Evolutionary conservation across 1,139 yeast species (phyloP).

Genomic region (Meyerozyma sp.): DNA sequence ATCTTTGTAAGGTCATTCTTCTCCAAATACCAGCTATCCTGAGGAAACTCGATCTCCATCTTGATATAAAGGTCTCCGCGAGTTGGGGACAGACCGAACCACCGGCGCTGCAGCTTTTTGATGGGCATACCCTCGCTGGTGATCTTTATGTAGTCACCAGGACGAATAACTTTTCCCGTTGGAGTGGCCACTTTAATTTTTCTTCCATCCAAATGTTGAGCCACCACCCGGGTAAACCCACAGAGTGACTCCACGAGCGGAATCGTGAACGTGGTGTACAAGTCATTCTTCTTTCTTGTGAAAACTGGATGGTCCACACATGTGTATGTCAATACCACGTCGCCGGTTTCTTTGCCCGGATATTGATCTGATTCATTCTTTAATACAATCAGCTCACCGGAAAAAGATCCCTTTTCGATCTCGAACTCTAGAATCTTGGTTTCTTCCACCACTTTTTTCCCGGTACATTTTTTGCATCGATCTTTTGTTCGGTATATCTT

Average conservation of each 20-base stretch:
- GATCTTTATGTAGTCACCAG: constrained; percentile 66
- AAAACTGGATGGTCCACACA: constrained; percentile 46
- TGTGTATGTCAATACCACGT: constrained; percentile 58
- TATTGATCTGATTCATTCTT: constrained; percentile 74
- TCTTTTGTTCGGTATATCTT: constrained; percentile 58
- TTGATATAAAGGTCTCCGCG: constrained; percentile 75
- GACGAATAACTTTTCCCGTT: constrained; percentile 73
- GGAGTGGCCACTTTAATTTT: constrained; percentile 60
- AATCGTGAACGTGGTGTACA: constrained; percentile 55
- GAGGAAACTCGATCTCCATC: constrained; percentile 75
- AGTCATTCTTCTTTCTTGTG: constrained; percentile 57
- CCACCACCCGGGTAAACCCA: constrained; percentile 66
- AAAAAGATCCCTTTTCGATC: constrained; percentile 64
- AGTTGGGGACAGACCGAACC: constrained; percentile 26
- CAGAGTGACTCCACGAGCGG: constrained; percentile 77
- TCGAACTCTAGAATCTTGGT: constrained; percentile 74
- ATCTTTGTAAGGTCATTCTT: constrained; percentile 52
- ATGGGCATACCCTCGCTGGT: constrained; percentile 86
- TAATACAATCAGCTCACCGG: constrained; percentile 58
- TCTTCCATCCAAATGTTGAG: constrained; percentile 81
- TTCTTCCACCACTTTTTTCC: constrained; percentile 58
- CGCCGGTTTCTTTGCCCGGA: constrained; percentile 74
- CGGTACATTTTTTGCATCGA: constrained; percentile 72
- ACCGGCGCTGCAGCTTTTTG: constrained; percentile 24
- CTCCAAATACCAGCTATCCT: constrained; percentile 74